Conservation (phyloP, 257 asterid genomes). For the Solanum megistacrolobum region DNA sequence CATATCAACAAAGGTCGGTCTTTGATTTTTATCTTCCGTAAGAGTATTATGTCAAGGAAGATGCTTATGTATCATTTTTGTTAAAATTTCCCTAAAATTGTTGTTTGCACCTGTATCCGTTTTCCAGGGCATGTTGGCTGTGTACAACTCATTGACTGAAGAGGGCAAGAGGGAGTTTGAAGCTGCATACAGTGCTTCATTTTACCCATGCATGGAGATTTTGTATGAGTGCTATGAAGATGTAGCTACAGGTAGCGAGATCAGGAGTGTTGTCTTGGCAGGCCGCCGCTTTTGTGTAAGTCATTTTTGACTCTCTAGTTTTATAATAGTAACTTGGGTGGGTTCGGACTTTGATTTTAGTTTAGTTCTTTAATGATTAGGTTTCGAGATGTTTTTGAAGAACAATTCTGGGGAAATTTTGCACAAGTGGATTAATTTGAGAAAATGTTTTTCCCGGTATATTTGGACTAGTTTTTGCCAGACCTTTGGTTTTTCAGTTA, state of each 20-base stretch:
- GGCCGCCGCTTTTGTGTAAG: conserved; percentile 92
- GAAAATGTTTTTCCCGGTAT: neutral
- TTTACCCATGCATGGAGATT: conserved; percentile 96
- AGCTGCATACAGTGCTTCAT: conserved; percentile 83
- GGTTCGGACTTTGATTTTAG: neutral
- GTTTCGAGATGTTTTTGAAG: neutral
- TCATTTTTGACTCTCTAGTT: neutral
- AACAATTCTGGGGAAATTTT: neutral
- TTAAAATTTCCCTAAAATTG: neutral
- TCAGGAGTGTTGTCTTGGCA: conserved; percentile 90
- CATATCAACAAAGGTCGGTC: conserved; percentile 76
- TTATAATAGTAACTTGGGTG: neutral
- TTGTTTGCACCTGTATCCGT: neutral
- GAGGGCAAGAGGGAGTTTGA: conserved; percentile 82
- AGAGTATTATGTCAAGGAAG: neutral
- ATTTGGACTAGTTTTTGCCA: neutral
- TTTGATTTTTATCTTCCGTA: neutral
- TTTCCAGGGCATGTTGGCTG: conserved; percentile 80
- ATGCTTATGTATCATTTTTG: neutral
- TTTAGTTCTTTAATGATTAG: neutral
- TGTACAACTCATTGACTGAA: conserved; percentile 61
- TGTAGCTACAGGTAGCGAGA: conserved; percentile 91
- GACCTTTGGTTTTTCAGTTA: neutral
- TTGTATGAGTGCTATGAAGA: conserved; percentile 94
- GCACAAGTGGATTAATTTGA: neutral